Evolutionary conservation across 2,329 filamentous ascomycete species (phyloP), one percentile per base, ranked within the genome.

Genomic region (Knufia fluminis): DNA sequence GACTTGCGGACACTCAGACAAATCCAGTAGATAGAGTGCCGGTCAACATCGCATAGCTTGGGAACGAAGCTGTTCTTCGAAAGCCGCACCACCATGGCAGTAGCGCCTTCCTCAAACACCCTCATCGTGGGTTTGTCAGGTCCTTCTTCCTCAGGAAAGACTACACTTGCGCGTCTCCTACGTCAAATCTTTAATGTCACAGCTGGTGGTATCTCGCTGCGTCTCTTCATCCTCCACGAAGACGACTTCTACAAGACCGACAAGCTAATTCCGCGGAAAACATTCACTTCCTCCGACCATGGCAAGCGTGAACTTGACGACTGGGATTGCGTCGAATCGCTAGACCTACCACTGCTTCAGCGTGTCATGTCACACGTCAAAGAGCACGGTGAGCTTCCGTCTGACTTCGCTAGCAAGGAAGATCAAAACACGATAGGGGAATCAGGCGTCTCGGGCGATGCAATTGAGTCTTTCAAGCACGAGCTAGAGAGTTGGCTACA

Each of bases 241-340:
- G 92, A 98, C 70, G 92, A 98, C 67, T 98, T 97, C 65, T 98
- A 95, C 71, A 82, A 80, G 56, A 74, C 85, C 1, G 91, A 97
- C 63, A 69, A 76, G 39, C 70, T 67, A 55, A 70, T 74, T 47
- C 72, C 71, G 19, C 60, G 67, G 39, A 66, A 64, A 48, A 68
- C 59, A 3, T 78, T 78, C 33, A 68, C 73, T 1, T 63, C 75
- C 14, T 71, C 71, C 22, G 45, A 52, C 14, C 42, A 50, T 43
- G 57, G 54, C 45, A 53, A 51, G 28, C 58, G 66, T 46, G 79
- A 76, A 12, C 70, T 95, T 10, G 73, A 85, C 55, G 90, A 98
- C 69, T 97, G 92, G 91, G 92, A 98, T 67, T 95, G 90, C 60
- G 73, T 86, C 14, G 85, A 83, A 55, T 77, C 90, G 7, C 71